Percentiles rank a stretch among this genome's conserved stretches.
Evolutionary conservation across 164 flowering plant genomes (phyloP).

Genomic region (Stephania cephalantha): DNA sequence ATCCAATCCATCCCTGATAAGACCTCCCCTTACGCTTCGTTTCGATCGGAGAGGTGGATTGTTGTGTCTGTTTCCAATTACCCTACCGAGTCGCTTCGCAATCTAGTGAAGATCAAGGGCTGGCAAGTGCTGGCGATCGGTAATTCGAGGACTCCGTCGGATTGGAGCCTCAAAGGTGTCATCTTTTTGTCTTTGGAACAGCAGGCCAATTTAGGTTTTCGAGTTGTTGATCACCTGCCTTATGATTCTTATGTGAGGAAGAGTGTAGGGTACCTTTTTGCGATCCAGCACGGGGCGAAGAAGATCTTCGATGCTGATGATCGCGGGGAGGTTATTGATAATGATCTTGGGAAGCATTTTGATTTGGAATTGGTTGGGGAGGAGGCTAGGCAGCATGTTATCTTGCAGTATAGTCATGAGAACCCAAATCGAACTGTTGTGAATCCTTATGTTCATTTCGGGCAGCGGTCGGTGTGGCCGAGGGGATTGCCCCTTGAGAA

Average conservation of each 20-base stretch:
- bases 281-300: constrained; percentile 95
- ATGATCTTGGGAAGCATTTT: constrained; percentile 82
- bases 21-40: constrained; percentile 47
- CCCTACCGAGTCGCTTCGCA: constrained; percentile 56
- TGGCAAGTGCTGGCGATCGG: constrained; percentile 95
- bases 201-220: constrained; percentile 71
- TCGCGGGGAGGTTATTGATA: constrained; percentile 76
- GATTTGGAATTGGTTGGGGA: constrained; percentile 84
- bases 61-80: constrained; percentile 66
- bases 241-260: constrained; percentile 86
- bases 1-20: constrained; percentile 43
- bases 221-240: constrained; percentile 70
- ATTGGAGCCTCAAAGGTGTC: constrained; percentile 86
- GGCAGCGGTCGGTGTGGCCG: constrained; percentile 98
- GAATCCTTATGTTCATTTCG: constrained; percentile 93
- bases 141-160: constrained; percentile 63
- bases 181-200: constrained; percentile 73
- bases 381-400: constrained; percentile 61
- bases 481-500: constrained; percentile 92
- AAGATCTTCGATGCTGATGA: constrained; percentile 89
- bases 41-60: constrained; percentile 81
- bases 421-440: constrained; percentile 74
- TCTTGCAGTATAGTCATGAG: constrained; percentile 85
- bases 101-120: constrained; percentile 59
- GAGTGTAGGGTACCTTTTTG: constrained; percentile 81